Evolutionary conservation across 1,139 yeast species (phyloP).

Genomic region (Yamadazyma mexicana): DNA sequence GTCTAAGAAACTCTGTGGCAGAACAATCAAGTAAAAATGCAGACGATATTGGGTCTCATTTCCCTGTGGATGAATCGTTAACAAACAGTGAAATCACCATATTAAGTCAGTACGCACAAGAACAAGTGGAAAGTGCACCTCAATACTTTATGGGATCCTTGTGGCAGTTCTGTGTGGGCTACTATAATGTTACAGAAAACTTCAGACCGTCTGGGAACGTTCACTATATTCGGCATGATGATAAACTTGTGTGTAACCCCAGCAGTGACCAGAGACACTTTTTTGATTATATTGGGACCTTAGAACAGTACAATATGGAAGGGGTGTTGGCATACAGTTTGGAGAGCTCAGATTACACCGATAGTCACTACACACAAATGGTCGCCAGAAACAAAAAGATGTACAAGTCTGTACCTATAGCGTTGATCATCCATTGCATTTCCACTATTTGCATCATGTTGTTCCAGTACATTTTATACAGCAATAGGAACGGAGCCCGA

Average conservation of each 20-base stretch:
- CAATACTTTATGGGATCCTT: constrained; percentile 46
- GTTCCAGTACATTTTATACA: constrained; percentile 34
- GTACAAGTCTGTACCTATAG: constrained; percentile 23
- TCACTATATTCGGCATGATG: constrained; percentile 18
- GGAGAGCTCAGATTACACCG: constrained; percentile 21
- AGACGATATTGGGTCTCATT: constrained; percentile 8
- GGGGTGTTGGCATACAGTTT: constrained; percentile 51
- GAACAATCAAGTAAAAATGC: constrained; percentile 4
- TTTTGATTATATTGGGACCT: constrained; percentile 47
- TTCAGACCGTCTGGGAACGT: constrained; percentile 15
- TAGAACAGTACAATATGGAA: constrained; percentile 39
- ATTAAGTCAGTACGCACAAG: constrained; percentile 46
- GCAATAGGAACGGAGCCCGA: constrained; percentile 27
- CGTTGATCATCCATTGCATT: constrained; percentile 10
- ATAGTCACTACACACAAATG: constrained; percentile 18
- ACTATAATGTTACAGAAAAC: constrained; percentile 28
- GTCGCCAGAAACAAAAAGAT: constrained; percentile 19
- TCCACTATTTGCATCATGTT: constrained; percentile 24
- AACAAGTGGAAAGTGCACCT: constrained; percentile 51
- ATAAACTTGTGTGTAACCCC: constrained; percentile 22
- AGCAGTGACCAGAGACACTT: constrained; percentile 19
- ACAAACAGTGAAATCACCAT: constrained; percentile 54
- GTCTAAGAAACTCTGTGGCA: constrained; percentile 40
- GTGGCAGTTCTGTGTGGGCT: constrained; percentile 50
- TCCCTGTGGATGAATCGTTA: constrained; percentile 37